Evolutionary conservation across 2,329 filamentous ascomycete genomes (phyloP).

Genomic region (Pseudogymnoascus sp.): DNA sequence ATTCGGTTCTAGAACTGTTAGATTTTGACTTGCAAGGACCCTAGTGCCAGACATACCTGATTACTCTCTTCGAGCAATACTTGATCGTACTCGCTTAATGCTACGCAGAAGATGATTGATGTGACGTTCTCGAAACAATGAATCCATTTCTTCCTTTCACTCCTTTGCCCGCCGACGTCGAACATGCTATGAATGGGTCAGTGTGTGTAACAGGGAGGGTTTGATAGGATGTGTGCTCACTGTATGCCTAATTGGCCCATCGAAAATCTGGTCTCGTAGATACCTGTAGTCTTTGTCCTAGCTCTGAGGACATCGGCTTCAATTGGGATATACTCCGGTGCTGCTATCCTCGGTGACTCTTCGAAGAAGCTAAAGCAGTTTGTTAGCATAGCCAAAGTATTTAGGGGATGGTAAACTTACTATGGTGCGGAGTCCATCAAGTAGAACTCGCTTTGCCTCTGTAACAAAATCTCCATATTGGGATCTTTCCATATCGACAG

Average conservation of each 20-base stretch:
- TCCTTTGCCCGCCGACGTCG: constrained; percentile 92
- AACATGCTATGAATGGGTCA: constrained; percentile 67
- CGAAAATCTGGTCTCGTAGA: constrained; percentile 96
- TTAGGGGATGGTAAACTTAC: constrained; percentile 39
- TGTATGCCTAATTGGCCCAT: constrained; percentile 99
- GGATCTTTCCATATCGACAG: constrained; percentile 86
- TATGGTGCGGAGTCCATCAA: constrained; percentile 99
- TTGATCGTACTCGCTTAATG: constrained; percentile 96
- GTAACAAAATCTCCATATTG: constrained; percentile 72
- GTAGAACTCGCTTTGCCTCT: constrained; percentile 96
- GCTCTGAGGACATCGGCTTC: constrained; percentile 94
- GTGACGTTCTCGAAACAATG: constrained; percentile 99
- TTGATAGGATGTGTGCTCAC: constrained; percentile 46
- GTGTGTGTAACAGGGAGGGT: constrained; percentile 8
- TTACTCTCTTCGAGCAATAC: constrained; percentile 94
- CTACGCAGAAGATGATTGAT: constrained; percentile 98
- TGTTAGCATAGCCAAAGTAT: not conserved
- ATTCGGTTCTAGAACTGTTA: constrained; percentile 71
- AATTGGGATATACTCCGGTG: constrained; percentile 77
- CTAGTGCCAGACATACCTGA: constrained; percentile 53
- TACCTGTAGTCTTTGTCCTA: constrained; percentile 96
- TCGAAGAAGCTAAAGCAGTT: constrained; percentile 78
- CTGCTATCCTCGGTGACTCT: constrained; percentile 76
- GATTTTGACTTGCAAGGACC: not conserved
- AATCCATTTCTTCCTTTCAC: constrained; percentile 99